Evolutionary conservation across 805 yeast species (phyloP).

Genomic region (Metschnikowia anglica): DNA sequence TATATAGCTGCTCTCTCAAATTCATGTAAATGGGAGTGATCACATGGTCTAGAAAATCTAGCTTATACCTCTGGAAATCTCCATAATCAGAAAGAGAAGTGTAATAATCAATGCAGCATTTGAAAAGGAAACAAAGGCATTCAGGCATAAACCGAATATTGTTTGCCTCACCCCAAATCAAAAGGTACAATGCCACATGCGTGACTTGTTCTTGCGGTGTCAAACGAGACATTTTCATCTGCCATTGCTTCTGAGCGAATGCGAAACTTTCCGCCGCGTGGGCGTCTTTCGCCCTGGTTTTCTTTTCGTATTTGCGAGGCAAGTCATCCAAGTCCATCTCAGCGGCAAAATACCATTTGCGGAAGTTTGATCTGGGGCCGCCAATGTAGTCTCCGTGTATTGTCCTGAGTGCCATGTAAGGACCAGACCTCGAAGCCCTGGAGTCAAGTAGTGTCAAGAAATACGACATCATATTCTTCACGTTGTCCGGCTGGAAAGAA

Average conservation of each 20-base stretch:
- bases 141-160: slow-evolving; percentile 87
- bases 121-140: slow-evolving; percentile 79
- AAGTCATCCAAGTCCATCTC: slow-evolving; percentile 50
- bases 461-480: slow-evolving; percentile 59
- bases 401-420: slow-evolving; percentile 53
- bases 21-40: slow-evolving; percentile 73
- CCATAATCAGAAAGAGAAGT: slow-evolving; percentile 43
- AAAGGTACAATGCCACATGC: slow-evolving; percentile 67
- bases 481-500: slow-evolving; percentile 68
- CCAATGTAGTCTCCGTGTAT: slow-evolving; percentile 76
- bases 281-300: slow-evolving; percentile 1
- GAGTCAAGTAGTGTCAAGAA: slow-evolving; percentile 22
- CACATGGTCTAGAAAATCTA: slow-evolving; percentile 57
- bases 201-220: slow-evolving; percentile 53
- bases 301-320: slow-evolving; percentile 23
- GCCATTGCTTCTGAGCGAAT: slow-evolving; percentile 50
- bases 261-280: slow-evolving; percentile 2
- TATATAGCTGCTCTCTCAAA: slow-evolving; percentile 55
- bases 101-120: slow-evolving; percentile 71
- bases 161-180: slow-evolving; percentile 91
- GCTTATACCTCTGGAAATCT: slow-evolving; percentile 25
- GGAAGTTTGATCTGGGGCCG: slow-evolving; percentile 64
- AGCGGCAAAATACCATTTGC: slow-evolving; percentile 77
- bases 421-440: slow-evolving; percentile 57
- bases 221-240: slow-evolving; percentile 47